These are phyloP conservation scores for Solanum virginianum DNA, from an alignment of 257 asterid genomes.

Conservation along the genomic window DNA sequence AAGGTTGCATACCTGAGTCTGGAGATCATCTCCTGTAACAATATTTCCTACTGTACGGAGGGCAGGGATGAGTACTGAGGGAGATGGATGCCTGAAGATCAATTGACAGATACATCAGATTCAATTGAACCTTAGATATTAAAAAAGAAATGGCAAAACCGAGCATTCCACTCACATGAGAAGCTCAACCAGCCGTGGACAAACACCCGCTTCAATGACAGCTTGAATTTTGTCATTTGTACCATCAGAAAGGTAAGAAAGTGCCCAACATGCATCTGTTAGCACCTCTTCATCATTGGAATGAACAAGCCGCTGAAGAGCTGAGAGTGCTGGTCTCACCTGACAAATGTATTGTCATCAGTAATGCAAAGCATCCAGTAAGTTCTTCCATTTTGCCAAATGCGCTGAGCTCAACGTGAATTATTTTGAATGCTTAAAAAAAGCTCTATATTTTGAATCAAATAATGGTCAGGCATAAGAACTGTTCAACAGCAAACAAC, in stretches of 20 bases:
- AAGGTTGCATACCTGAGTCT: conserved; percentile 55
- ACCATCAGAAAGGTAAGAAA: conserved; percentile 91
- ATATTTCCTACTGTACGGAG: conserved; percentile 91
- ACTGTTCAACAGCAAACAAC: neutral
- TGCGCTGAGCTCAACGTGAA: neutral
- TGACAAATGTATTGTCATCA: conserved; percentile 11
- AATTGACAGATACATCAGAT: neutral
- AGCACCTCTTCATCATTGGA: conserved; percentile 90
- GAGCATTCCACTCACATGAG: conserved; percentile 54
- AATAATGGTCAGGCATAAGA: neutral
- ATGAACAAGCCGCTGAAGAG: conserved; percentile 59
- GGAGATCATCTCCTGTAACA: conserved; percentile 86
- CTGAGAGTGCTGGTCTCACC: conserved; percentile 88
- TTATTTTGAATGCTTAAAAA: neutral
- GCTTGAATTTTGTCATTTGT: conserved; percentile 92
- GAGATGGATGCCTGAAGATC: conserved; percentile 71
- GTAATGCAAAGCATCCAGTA: neutral
- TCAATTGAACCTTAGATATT: neutral
- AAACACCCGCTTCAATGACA: conserved; percentile 80
- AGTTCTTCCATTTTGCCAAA: neutral
- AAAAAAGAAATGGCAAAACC: neutral
- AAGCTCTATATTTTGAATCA: neutral
- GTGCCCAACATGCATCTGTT: conserved; percentile 99
- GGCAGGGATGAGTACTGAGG: conserved; percentile 92
- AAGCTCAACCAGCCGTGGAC: conserved; percentile 74